Conservation (phyloP, 768 basidiomycete genomes). For the Rhodosporidiobolus sp. region DNA sequence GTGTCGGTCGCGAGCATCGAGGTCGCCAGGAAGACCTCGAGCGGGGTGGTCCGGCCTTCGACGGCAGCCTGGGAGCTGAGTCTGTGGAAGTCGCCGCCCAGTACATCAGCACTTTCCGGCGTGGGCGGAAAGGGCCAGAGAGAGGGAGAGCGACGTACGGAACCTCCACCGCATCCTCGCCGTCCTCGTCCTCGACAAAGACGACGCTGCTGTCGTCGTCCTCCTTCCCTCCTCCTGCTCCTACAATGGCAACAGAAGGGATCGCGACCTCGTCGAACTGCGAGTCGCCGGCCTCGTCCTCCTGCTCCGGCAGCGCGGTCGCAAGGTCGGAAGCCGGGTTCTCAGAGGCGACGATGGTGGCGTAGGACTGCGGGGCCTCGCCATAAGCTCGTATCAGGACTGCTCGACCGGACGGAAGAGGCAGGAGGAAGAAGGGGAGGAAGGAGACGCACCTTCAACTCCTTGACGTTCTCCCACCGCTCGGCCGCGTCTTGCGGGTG, state of each 20-base stretch:
- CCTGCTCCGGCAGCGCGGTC: neutral
- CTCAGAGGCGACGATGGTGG: constrained; percentile 28
- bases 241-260: neutral
- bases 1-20: constrained; percentile 80
- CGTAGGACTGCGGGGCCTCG: constrained; percentile 17
- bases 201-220: constrained; percentile 7
- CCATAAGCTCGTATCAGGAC: neutral
- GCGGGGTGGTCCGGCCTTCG: constrained; percentile 52
- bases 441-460: constrained; percentile 57
- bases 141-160: constrained; percentile 4
- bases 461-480: constrained; percentile 81
- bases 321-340: constrained; percentile 19
- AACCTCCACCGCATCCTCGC: constrained; percentile 6
- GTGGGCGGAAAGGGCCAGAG: neutral
- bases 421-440: neutral
- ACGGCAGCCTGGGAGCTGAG: constrained; percentile 6
- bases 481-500: constrained; percentile 67
- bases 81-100: neutral
- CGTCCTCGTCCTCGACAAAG: constrained; percentile 1
- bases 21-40: constrained; percentile 70
- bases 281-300: neutral
- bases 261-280: constrained; percentile 36
- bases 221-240: neutral
- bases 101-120: neutral
- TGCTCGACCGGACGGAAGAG: neutral